A percentile compares a stretch with the other conserved stretches of the same genome.
Evolutionary conservation across 768 basidiomycete genomes (phyloP).

Genomic region (Suillus subaureus): DNA sequence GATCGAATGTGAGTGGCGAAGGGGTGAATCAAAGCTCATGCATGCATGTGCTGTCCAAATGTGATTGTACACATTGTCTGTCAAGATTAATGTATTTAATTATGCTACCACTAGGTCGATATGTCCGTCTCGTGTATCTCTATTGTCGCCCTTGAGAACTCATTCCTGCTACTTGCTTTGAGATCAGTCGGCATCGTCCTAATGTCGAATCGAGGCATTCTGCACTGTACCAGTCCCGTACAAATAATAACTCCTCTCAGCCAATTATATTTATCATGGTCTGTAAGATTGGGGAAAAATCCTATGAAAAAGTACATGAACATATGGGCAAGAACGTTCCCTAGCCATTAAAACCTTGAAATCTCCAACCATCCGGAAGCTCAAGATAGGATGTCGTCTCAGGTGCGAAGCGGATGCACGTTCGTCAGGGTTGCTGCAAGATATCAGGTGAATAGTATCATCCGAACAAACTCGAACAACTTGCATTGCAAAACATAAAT

Average conservation of each 20-base stretch:
- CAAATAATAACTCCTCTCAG: background rate
- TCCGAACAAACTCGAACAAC: slow-evolving; percentile 26
- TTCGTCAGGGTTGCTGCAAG: slow-evolving; percentile 75
- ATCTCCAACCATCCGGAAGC: slow-evolving; percentile 74
- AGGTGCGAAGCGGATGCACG: slow-evolving; percentile 82
- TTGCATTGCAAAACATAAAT: slow-evolving; percentile 87
- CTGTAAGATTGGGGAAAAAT: background rate
- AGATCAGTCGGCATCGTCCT: background rate
- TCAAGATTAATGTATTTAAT: background rate
- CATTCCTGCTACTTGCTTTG: background rate
- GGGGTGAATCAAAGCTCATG: too few species aligned
- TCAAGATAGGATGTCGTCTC: slow-evolving; percentile 75
- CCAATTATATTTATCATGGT: background rate
- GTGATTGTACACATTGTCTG: too few species aligned
- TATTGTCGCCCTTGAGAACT: background rate
- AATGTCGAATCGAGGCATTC: background rate
- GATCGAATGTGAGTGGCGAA: background rate
- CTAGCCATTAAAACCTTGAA: slow-evolving; percentile 49
- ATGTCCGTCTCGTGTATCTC: background rate
- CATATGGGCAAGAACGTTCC: background rate
- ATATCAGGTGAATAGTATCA: slow-evolving; percentile 7
- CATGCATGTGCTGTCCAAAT: too few species aligned
- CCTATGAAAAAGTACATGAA: background rate
- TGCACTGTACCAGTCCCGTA: background rate
- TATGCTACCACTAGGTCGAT: background rate